phyloP scores from a whole-genome alignment of 768 basidiomycete genomes.

The Tylopilus rubrobrunneus region DNA sequence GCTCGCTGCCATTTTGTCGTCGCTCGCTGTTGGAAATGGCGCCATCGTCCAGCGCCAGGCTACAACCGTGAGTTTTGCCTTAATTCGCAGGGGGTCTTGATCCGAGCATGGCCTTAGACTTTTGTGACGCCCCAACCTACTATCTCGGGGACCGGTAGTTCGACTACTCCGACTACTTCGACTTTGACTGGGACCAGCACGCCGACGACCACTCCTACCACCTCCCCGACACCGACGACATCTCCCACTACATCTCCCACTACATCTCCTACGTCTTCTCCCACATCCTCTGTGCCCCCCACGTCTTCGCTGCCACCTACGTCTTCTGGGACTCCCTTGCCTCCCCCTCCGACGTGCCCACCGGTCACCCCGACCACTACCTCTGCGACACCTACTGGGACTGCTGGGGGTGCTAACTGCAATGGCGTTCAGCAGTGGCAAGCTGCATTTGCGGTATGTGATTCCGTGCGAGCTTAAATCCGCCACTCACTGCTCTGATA shows the following conservation, averaged over 20 bases:
- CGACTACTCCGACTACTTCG: not conserved
- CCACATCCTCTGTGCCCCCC: not conserved
- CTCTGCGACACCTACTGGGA: not conserved
- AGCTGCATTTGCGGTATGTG: constrained; percentile 17
- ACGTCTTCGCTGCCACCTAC: not conserved
- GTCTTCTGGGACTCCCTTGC: not conserved
- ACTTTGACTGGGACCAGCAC: not conserved
- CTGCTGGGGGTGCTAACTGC: constrained; percentile 3
- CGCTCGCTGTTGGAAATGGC: constrained; percentile 11
- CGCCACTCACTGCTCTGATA: constrained; percentile 2
- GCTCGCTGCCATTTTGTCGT: too few species aligned
- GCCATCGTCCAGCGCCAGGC: constrained; percentile 16
- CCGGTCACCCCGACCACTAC: not conserved
- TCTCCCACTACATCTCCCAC: too few species aligned
- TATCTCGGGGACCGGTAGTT: not conserved
- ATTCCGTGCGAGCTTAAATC: rapidly evolving
- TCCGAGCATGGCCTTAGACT: not conserved
- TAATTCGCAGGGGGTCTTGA: not conserved
- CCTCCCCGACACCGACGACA: not conserved
- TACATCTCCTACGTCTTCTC: not conserved
- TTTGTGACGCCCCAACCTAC: constrained; percentile 12
- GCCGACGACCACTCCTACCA: not conserved
- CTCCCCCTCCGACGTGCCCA: not conserved
- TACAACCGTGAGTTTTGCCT: constrained; percentile 10
- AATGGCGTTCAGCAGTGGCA: constrained; percentile 23